Evolutionary conservation across 441 rosid genomes (phyloP).

Genomic region (Mallotus repandus): DNA sequence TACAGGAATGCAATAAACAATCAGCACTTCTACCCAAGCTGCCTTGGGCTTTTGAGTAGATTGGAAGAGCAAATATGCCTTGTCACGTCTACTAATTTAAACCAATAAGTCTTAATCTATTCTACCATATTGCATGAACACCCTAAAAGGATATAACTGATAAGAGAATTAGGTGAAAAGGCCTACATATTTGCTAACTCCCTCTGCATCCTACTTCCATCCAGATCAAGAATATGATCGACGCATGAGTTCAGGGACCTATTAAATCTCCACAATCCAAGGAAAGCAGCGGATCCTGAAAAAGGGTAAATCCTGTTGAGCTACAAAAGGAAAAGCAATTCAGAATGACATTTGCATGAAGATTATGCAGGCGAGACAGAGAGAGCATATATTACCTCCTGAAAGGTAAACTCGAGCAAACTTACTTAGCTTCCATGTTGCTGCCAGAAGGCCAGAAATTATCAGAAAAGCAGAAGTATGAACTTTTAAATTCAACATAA

Average conservation of each 20-base stretch:
- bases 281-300: conserved; percentile 45
- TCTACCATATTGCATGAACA: neutral
- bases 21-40: neutral
- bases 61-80: neutral
- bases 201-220: conserved; percentile 65
- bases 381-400: conserved; percentile 32
- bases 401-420: conserved; percentile 29
- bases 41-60: neutral
- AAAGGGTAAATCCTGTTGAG: neutral
- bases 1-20: neutral
- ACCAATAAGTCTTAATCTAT: conserved; percentile 2
- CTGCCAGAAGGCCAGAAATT: conserved; percentile 32
- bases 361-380: neutral
- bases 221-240: conserved; percentile 57
- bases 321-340: neutral
- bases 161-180: conserved; percentile 16
- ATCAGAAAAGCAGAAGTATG: conserved; percentile 14
- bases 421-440: conserved; percentile 40
- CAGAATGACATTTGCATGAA: neutral
- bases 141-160: conserved; percentile 6
- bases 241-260: conserved; percentile 42
- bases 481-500: neutral
- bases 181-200: conserved; percentile 75
- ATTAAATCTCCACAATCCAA: conserved; percentile 38
- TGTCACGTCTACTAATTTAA: conserved; percentile 5